These are phyloP conservation scores for Starmerella roubikii DNA, from an alignment of 805 yeast genomes.

Conservation along the genomic window DNA sequence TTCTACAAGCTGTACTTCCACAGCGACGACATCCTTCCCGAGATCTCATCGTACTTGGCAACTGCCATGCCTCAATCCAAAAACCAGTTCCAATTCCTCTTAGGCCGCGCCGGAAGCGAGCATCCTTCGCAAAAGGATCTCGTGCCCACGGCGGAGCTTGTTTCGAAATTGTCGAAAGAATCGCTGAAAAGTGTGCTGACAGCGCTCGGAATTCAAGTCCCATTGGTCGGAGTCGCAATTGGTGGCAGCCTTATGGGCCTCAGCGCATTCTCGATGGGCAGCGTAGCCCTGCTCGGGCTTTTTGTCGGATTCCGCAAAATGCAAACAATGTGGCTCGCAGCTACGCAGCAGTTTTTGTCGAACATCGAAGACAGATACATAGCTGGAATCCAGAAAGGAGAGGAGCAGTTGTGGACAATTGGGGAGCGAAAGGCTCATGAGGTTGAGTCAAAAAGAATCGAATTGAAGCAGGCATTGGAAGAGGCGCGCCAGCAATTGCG, in stretches of 20 bases:
- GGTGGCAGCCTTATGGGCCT: conserved; percentile 25
- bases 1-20: conserved; percentile 29
- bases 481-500: too few relatives aligned
- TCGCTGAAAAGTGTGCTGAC: conserved; percentile 23
- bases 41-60: conserved; percentile 12
- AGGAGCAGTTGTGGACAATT: conserved; percentile 22
- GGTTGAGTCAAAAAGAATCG: neutral
- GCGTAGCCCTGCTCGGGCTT: conserved; percentile 27
- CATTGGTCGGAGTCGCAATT: conserved; percentile 22
- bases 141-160: neutral
- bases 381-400: conserved; percentile 21
- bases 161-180: conserved; percentile 21
- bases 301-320: conserved; percentile 27
- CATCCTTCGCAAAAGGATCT: neutral
- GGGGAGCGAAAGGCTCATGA: conserved; percentile 21
- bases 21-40: conserved; percentile 28
- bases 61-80: conserved; percentile 23
- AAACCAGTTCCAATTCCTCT: conserved; percentile 22
- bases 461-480: conserved; percentile 1
- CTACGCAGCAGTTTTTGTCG: conserved; percentile 18
- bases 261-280: conserved; percentile 26
- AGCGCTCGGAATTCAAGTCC: conserved; percentile 27
- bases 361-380: conserved; percentile 21
- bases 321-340: conserved; percentile 25
- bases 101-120: conserved; percentile 2